Evolutionary conservation across 208 protist species (phyloP).

Genomic region (Acanthamoeba lenticulata): DNA sequence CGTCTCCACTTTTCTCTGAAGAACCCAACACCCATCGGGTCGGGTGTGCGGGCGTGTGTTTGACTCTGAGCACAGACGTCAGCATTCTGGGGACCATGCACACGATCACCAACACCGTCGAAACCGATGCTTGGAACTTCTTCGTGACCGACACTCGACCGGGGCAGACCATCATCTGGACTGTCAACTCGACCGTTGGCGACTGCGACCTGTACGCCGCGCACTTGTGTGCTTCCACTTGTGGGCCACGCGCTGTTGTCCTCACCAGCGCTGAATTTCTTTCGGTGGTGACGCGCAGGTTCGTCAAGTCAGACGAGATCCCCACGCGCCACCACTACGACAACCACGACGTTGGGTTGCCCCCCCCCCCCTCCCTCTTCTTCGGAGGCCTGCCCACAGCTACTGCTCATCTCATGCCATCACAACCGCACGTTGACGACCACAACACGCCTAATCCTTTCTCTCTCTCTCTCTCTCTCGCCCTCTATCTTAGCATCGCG

Average conservation of each 20-base stretch:
- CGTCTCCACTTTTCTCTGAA: background rate
- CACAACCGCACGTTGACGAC: too few species aligned
- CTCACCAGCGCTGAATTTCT: too few species aligned
- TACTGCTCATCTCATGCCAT: too few species aligned
- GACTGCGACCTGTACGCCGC: background rate
- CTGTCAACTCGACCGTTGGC: background rate
- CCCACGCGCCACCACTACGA: background rate
- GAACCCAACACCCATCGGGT: too few species aligned
- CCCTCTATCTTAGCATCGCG: background rate
- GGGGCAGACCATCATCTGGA: background rate
- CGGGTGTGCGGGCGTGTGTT: too few species aligned
- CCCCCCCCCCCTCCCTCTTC: background rate
- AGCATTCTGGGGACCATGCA: too few species aligned
- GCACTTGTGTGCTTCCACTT: too few species aligned
- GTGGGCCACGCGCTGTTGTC: too few species aligned
- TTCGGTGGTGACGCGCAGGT: background rate
- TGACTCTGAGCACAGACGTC: too few species aligned
- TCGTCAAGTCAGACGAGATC: background rate
- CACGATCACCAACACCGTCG: background rate
- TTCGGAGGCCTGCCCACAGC: background rate
- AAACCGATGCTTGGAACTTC: background rate
- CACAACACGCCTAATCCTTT: too few species aligned
- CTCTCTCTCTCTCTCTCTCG: too few species aligned
- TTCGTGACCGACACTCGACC: background rate
- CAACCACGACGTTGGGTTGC: background rate